Evolutionary conservation across 2,329 filamentous ascomycete species (phyloP).

Genomic region (Lachnellula hyalina): DNA sequence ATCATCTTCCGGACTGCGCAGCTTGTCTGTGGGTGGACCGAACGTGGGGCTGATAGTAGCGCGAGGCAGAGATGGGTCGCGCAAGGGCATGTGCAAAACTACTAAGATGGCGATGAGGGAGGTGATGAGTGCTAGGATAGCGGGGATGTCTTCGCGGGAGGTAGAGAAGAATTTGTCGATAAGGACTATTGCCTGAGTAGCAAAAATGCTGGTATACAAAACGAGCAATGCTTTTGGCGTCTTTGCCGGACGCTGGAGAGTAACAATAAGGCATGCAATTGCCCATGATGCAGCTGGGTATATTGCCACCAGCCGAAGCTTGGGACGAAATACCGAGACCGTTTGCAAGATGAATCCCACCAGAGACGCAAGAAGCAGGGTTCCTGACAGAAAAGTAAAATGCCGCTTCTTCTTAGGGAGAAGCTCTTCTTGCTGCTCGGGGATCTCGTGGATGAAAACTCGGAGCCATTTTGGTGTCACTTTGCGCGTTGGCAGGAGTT

Average conservation of each 20-base stretch:
- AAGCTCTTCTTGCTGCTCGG: conserved; percentile 29
- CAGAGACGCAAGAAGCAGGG: conserved; percentile 35
- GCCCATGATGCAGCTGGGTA: conserved; percentile 23
- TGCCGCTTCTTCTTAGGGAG: conserved; percentile 23
- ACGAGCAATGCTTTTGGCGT: conserved; percentile 23
- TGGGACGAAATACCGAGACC: conserved; percentile 29
- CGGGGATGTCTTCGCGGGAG: conserved; percentile 9
- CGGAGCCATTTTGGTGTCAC: conserved; percentile 42
- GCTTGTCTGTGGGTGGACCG: conserved; percentile 46
- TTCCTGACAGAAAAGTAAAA: conserved; percentile 29
- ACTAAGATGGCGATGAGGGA: conserved; percentile 44
- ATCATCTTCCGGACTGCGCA: conserved; percentile 77
- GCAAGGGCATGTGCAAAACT: conserved; percentile 65
- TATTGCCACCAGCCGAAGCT: conserved; percentile 36
- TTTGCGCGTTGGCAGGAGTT: conserved; percentile 26
- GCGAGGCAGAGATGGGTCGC: conserved; percentile 49
- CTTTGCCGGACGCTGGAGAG: conserved; percentile 19
- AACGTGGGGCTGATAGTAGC: conserved; percentile 56
- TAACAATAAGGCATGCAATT: conserved; percentile 18
- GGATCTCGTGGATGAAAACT: conserved; percentile 44
- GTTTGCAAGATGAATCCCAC: conserved; percentile 33
- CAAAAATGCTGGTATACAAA: conserved; percentile 19
- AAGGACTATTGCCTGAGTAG: conserved; percentile 21
- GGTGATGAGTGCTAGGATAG: conserved; percentile 33
- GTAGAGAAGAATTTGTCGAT: conserved; percentile 29